Evolutionary conservation across 306 rosid genomes (phyloP), one percentile per base, ranked within the genome.

Genomic region (Pachyrhizus erosus): DNA sequence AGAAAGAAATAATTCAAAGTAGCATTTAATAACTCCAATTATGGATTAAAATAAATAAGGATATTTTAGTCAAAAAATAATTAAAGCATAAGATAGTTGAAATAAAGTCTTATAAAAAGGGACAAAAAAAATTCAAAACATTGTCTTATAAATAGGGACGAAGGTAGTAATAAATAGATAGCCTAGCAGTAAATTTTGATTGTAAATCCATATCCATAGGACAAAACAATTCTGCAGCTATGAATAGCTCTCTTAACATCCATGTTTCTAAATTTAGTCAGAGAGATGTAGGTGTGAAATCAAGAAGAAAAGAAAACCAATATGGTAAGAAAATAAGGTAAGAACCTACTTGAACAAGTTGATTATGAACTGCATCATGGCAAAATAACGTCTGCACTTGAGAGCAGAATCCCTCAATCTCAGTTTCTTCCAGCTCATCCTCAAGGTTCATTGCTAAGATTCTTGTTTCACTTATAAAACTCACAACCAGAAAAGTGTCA

Each of bases 371-470:
- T 2, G 99, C 99, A 75, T 96, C 99, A 77, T 93, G 99, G 89
- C 99, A 96, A 90, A 92, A 93, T 84, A 96, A 86, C 73, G 99
- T 91, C 86, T 93, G 97, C 45, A 91, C 99, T 92, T 92, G 87
- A 87, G 99, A 92, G 73, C 73, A 87, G 87, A 96, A 96, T 57
- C 99, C 99, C 75, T 96, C 97, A 61, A 96, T 96, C 89, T 96
- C 99, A 52, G 97, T 96, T 87, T 96, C 99, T 86, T 92, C 98
- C 83, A 96, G 88, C 87, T 91, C 97, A 81, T 96, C 98, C 83
- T 96, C 99, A 73, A 90, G 85, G 85, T 96, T 93, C 99, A 96
- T 93, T 66, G 97, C 99, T 75, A 96, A 92, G 81, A 96, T 94
- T 81, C 99, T 87, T 24, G 99, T 96, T 86, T 96, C 99, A 55